Base-by-base conservation (phyloP, 2,329 filamentous ascomycete species). In the Albifimbria verrucaria region DNA sequence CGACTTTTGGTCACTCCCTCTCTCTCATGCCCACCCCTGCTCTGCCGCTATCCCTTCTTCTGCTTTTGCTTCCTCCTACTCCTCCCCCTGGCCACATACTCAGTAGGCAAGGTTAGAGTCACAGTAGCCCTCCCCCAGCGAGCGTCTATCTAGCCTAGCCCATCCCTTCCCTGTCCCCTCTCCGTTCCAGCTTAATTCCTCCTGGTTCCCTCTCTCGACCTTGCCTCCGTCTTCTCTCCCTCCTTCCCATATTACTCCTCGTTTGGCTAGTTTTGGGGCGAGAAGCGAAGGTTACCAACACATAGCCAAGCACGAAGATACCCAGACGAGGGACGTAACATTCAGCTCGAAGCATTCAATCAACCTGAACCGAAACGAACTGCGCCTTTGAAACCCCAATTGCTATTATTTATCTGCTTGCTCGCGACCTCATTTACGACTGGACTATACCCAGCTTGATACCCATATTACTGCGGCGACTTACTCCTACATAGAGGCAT, bases 151-250 rank as follows among this genome's bases (percentile, higher is more conserved):
- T 48, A 23, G 12, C 22, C 17, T 26, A n/a, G 18, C 4, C 46
- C 15, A 36, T 48, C 46, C 46, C 46, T 36, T 48, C 46, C 46
- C 46, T 48, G 46, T 32, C 46, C 26, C n/a, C 42, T 23, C 42
- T 18, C 46, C 25, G 25, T 48, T 48, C 46, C 46, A 48, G 10
- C 46, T 25, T 48, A 32, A 48, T 48, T 48, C 46, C 24, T 48
- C 25, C 46, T 36, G 15, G 32, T n/a, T 6, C 32, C 32, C 32
- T 39, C 32, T 26, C 46, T 48, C 46, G 18, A 7, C 24, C 46
- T 39, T 11, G 46, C 18, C 46, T 44, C 42, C 42, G 42, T 26
- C 25, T 24, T 20, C 46, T 48, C 46, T 48, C 11, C 46, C 20
- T 32, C 46, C 46, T 32, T 26, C 25, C 11, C 25, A 28, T 48